Base-by-base conservation (phyloP, 257 asterid species). In the Haberlea rhodopensis region DNA sequence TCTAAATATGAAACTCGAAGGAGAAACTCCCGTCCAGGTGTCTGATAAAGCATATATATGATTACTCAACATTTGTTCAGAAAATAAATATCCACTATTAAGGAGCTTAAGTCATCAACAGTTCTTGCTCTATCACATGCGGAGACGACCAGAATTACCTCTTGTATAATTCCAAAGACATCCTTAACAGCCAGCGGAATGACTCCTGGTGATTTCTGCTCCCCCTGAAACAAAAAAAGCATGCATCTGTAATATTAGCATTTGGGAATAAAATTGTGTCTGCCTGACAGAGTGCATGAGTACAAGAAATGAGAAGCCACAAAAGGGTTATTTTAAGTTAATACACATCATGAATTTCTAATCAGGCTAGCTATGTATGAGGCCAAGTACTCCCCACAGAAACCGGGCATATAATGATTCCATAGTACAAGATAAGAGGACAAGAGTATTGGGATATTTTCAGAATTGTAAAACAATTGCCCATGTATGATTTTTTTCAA, bases 201-300 rank as follows among this genome's bases (percentile, higher is more conserved):
- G 57, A 86, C 79, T 72, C 96, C 96, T 20, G 96, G 96, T 63
- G 96, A 88, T 71, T 86, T 88, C 77, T 88, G 96, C 79, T 88
- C 96, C 68, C 96, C 96, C 96, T 88, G 74, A 53, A 69, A 74
- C 52, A 65, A 43, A 60, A 56, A 25, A 9, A 65, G 22, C 53
- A 68, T 28, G 22, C 75, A 28, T n/a, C 40, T 43, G 55, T 59
- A 64, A 19, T 32, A 54, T 25, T 57, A 48, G 58, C 61, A 56
- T 57, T 57, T 45, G 40, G 21, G 7, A 29, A 25, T 56, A 31
- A 29, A n/a, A 19, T 29, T 48, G 57, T 18, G 3, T 34, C n/a
- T 25, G 53, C 31, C 8, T 23, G 5, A 20, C 31, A 15, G 46
- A 68, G 62, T 60, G 52, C 55, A 56, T 56, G 74, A 29, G 25